phyloP scores from a whole-genome alignment of 2,329 filamentous ascomycete genomes.

The Venturia effusa region DNA sequence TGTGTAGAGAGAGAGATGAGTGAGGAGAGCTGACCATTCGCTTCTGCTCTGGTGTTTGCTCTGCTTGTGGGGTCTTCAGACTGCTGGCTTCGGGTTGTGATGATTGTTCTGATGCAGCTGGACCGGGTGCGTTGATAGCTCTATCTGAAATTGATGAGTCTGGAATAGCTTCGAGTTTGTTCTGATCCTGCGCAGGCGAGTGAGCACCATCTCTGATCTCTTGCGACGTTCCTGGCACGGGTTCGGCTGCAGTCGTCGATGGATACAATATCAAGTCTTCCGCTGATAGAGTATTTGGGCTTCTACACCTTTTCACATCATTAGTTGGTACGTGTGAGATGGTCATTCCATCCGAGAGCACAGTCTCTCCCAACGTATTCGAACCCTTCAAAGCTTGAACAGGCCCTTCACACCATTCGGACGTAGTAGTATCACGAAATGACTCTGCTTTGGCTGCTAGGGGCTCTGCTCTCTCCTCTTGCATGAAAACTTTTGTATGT shows the following conservation, averaged over 20 bases:
- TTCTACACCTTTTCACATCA: not conserved
- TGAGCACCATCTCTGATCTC: not conserved
- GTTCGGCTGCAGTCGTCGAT: not conserved
- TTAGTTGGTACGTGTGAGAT: not conserved
- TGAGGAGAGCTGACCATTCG: not conserved
- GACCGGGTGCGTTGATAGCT: not conserved
- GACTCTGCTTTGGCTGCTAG: not conserved
- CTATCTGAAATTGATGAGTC: not conserved
- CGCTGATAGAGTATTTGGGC: not conserved
- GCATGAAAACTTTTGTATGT: not conserved
- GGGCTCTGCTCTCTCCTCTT: not conserved
- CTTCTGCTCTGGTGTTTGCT: conserved; percentile 7
- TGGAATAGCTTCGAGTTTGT: not conserved
- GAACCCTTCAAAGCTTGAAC: not conserved
- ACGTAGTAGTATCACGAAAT: not conserved
- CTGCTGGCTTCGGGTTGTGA: not conserved
- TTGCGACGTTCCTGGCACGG: not conserved
- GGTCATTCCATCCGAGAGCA: not conserved
- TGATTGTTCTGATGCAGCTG: not conserved
- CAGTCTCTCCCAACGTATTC: not conserved
- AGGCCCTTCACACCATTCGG: not conserved
- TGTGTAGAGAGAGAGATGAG: not conserved
- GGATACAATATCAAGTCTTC: not conserved
- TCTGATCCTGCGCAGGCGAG: not conserved
- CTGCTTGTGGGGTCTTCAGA: not conserved